Evolutionary conservation across 306 rosid genomes (phyloP), one percentile per base, ranked within the genome.

Genomic region (Astragalus glycyphyllos): DNA sequence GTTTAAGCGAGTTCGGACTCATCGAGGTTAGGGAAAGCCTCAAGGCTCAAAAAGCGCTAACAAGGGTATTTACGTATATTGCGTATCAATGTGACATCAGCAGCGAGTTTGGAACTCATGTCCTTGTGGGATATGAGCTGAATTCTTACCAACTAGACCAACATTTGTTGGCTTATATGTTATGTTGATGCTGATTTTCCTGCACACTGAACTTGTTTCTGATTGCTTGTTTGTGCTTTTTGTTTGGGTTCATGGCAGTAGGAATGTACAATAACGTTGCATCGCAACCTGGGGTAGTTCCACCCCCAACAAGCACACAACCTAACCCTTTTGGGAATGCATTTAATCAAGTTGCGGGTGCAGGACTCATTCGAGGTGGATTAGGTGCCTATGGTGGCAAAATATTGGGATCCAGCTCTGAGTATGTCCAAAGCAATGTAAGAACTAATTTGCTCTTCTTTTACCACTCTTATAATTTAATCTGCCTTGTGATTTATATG

Each of bases 341-440:
- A 16, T 94, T 94, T 76, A 26, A 26, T 26, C 87, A 90, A 77
- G 97, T 91, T 50, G 86, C 99, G 20, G 90, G 99, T 83, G 87
- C 99, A 0, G 99, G 99, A 47, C 92, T 94, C 50, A 94, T 94
- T 71, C 86, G 92, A 58, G 96, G 97, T 73, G 97, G 98, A 54
- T 77, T 89, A 80, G 97, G 97, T 80, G 97, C 99, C 14, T 94
- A 94, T 77, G 99, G 99, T 13, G 99, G 90, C 72, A 94, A 82
- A 54, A 90, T 91, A 34, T 81, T 94, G 34, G 99, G 99, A 62
- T 94, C 99, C 0, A 83, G 99, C 79, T 91, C 96, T 37, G 99
- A 94, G 78, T 94, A 94, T 79, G 97, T 94, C 69, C 99, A 94
- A 84, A 91, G 99, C 96, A 94, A 94, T 73, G 99, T 91, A 88